Evolutionary conservation across 768 basidiomycete genomes (phyloP), one percentile per base, ranked within the genome.

Genomic region (Rhizopogon vinicolor): DNA sequence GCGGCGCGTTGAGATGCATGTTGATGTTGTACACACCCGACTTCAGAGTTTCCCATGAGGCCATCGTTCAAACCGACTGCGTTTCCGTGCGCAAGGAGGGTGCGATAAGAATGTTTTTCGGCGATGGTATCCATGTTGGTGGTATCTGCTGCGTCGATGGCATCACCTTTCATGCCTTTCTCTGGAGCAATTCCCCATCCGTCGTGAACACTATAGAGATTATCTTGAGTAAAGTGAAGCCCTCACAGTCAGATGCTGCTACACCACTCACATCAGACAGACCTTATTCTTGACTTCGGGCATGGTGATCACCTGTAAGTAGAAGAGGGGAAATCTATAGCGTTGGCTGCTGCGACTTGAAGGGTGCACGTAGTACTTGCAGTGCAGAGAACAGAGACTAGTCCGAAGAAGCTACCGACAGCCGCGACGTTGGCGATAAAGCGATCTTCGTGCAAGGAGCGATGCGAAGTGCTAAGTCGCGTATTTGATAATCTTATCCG

Each of bases 11-110:
- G 48, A 19, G 28, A 57, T 33, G 19, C 8, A 22, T 48, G 29
- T 54, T 33, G 5, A n/a, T 48, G 28, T 53, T 33, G 5, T 6
- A 74, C 90, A 55, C 65, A 94, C 91, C 94, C 95, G 59, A 97
- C 94, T 74, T 98, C 94, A 2, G 94, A 96, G 75, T 98, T 96
- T 14, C 94, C 95, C 95, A 98, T 98, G 52, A 97, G 81, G 0
- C 94, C 95, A 43, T 97, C 95, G 63, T 78, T 91, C 53, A 98
- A 78, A 1, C 94, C 94, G 5, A 97, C 95, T 6, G 93, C 88
- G n/a, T 91, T 78, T 10, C 94, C 94, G 60, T 94, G 92, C 2
- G 95, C 95, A 14, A 81, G 75, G 18, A 98, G 79, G 13, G 80
- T 80, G 46, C 89, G 81, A 63, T 83, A 82, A 57, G 83, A 81